Base-by-base conservation (phyloP, 2,329 filamentous ascomycete genomes). In the Ophiostoma piceae region DNA sequence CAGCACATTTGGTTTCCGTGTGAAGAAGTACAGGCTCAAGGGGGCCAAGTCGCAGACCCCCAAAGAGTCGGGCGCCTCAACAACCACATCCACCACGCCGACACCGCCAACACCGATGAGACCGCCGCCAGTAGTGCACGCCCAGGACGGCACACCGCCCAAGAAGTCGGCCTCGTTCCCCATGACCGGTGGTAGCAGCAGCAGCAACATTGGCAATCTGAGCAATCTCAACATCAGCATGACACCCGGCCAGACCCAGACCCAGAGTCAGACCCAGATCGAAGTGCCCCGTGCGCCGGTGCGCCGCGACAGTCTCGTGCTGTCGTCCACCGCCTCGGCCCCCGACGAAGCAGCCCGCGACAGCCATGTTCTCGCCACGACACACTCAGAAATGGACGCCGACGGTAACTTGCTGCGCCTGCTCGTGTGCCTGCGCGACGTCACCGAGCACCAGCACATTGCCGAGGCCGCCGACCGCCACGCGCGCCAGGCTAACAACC, bases 401-500 rank as follows among this genome's bases (percentile, higher is more conserved):
- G 79, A 82, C 51, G 83, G 83, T 12, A 80, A 74, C 51, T 77
- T 84, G 16, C 75, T 81, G 16, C 80, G 82, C 39, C 79, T 83
- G 11, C 75, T 85, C 54, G 83, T 83, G 32, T 85, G 83, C 69
- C 75, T 85, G 62, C 84, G 82, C 6, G 84, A 85, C 70, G 81
- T 85, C 19, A 84, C 83, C 1, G 77, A 81, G 35, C 82, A 85
- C 74, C 84, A 83, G 72, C 76, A 80, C 69, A 81, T 81, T 0
- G 80, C 82, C 7, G 82, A 84, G 62, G 82, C 83, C 70, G 84
- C 83, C 0, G 77, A 83, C 35, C 79, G 80, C 22, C 79, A 82
- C 65, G 83, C 83, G 1, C 83, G 84, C 72, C 81, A 85, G 70
- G 82, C 83, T 8, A 82, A 84, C 72, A 84, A 85, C 71, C 77